Conservation (phyloP, 495 filamentous ascomycete species). For the Aspergillus homomorphus region DNA sequence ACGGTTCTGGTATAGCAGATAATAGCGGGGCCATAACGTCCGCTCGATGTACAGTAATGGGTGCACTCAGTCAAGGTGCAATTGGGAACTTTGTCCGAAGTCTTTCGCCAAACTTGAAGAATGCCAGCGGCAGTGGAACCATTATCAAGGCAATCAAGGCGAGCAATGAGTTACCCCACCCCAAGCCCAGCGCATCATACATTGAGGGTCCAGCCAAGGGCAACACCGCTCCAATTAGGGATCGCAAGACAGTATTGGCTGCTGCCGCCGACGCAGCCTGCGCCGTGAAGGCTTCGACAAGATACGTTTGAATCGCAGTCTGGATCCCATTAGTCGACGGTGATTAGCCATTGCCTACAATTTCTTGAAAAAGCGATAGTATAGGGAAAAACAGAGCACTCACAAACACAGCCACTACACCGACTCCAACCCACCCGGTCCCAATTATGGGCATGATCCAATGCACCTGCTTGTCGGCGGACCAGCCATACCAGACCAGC, state of each 20-base stretch:
- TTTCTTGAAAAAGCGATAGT: no score
- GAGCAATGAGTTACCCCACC: slow-evolving; percentile 10
- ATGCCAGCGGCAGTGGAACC: no score
- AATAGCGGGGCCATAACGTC: no score
- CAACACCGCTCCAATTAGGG: slow-evolving; percentile 1
- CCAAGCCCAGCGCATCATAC: slow-evolving; percentile 8
- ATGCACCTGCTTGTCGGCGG: slow-evolving; percentile 48
- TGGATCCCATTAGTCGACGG: no score
- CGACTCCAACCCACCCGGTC: slow-evolving; percentile 64
- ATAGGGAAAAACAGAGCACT: no score
- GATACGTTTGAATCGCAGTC: slow-evolving; percentile 2
- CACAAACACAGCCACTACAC: no score
- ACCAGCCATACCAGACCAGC: slow-evolving; percentile 74
- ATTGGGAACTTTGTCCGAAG: no score
- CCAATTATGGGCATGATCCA: slow-evolving; percentile 68
- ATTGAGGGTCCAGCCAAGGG: slow-evolving; percentile 7
- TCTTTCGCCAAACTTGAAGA: no score
- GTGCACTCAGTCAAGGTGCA: no score
- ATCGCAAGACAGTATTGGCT: not conserved
- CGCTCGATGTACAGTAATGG: no score
- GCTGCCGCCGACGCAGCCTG: slow-evolving; percentile 6
- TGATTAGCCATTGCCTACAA: no score
- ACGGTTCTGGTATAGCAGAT: no score
- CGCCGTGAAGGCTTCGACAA: slow-evolving; percentile 5
- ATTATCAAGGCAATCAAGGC: slow-evolving; percentile 4